These are phyloP conservation scores for Imleria badia DNA, from an alignment of 768 basidiomycete species.

Conservation along the genomic window DNA sequence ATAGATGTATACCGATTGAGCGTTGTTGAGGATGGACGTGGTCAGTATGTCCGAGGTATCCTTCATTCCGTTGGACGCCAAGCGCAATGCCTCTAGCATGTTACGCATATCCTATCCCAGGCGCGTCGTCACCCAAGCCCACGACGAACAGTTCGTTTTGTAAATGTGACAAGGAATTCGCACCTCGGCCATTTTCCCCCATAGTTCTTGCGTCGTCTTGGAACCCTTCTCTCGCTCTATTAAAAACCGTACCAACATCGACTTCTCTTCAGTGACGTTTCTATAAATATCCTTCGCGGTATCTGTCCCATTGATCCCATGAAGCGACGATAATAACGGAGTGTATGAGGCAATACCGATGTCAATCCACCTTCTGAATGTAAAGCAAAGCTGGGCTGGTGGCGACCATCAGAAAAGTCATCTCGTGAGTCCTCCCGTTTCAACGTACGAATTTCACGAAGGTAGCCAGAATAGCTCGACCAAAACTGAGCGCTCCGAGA, in stretches of 20 bases:
- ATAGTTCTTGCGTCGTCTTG: constrained; percentile 28
- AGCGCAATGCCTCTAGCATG: constrained; percentile 18
- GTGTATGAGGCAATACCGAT: constrained; percentile 48
- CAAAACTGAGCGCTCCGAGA: constrained; percentile 79
- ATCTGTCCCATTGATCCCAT: constrained; percentile 38
- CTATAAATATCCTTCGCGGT: constrained; percentile 64
- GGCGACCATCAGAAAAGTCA: constrained; percentile 21
- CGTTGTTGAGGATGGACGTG: constrained; percentile 10
- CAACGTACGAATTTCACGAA: constrained; percentile 72
- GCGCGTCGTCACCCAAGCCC: constrained; percentile 1
- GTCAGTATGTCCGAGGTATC: constrained; percentile 23
- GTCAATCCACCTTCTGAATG: constrained; percentile 72
- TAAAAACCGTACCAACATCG: constrained; percentile 48
- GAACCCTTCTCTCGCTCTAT: constrained; percentile 42
- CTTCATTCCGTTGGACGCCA: constrained; percentile 18
- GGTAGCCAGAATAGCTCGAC: constrained; percentile 84
- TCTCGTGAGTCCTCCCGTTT: constrained; percentile 9
- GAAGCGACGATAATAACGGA: constrained; percentile 9
- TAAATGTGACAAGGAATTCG: constrained; percentile 4
- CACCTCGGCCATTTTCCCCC: constrained; percentile 31
- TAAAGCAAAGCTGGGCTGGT: constrained; percentile 73
- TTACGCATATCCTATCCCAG: constrained; percentile 31
- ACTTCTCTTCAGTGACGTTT: constrained; percentile 62
- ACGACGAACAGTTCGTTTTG: neutral
- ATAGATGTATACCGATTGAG: constrained; percentile 21